phyloP scores from a whole-genome alignment of 139 green algal species.

The Volvox africanus region DNA sequence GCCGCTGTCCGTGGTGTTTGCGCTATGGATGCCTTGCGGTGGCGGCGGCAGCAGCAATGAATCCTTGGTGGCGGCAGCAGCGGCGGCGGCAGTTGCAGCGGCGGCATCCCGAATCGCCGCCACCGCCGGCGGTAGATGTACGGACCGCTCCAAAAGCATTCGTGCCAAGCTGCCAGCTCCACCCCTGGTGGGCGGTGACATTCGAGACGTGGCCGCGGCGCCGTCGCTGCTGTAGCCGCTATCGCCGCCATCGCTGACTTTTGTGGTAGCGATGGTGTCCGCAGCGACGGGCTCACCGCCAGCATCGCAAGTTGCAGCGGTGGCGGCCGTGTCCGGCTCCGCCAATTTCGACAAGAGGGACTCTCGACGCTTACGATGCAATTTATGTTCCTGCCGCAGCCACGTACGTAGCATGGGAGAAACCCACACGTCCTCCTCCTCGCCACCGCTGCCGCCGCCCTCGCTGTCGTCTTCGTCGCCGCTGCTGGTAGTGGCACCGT shows the following conservation, averaged over 20 bases:
- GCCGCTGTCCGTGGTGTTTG: background rate
- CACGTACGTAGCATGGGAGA: constrained; percentile 27
- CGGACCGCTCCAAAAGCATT: background rate
- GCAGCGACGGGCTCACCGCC: background rate
- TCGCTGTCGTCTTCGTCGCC: background rate
- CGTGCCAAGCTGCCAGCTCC: background rate
- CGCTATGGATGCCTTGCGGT: background rate
- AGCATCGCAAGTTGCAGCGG: too few relatives aligned
- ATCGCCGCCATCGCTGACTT: background rate
- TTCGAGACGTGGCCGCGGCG: too few relatives aligned
- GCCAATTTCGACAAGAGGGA: too few relatives aligned
- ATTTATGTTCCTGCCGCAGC: background rate
- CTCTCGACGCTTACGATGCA: background rate
- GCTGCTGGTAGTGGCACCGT: background rate
- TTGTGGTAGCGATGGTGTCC: background rate
- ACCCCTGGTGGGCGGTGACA: background rate
- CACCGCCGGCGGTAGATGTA: background rate
- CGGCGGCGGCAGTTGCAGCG: background rate
- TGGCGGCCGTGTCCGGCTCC: too few relatives aligned
- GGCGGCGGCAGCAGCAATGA: too few relatives aligned
- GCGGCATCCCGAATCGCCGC: background rate
- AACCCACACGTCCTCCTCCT: constrained; percentile 1
- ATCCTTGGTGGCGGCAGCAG: too few relatives aligned
- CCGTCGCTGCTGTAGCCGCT: background rate
- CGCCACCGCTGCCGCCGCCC: background rate